phyloP scores from a whole-genome alignment of 331 rosid genomes.

The Cydonia oblonga region DNA sequence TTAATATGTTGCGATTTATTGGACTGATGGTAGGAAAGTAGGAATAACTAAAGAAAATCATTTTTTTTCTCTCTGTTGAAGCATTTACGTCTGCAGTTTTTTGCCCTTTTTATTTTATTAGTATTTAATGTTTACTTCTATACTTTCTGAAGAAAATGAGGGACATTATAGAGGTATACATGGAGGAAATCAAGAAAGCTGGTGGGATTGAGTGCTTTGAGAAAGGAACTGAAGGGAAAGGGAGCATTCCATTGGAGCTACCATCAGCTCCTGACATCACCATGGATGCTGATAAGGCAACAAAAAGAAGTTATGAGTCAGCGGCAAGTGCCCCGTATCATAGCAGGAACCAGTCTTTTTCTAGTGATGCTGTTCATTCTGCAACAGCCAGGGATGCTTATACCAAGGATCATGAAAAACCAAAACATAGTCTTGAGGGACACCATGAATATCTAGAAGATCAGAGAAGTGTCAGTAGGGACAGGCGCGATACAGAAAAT shows the following conservation, averaged over 20 bases:
- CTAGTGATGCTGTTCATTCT: constrained; percentile 16
- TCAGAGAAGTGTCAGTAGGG: constrained; percentile 11
- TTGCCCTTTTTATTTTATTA: not conserved
- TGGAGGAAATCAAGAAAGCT: constrained; percentile 71
- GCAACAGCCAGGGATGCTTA: constrained; percentile 18
- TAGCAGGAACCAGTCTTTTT: constrained; percentile 21
- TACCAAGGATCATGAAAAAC: constrained; percentile 23
- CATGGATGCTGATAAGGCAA: constrained; percentile 20
- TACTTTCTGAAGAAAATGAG: constrained; percentile 52
- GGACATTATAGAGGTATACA: constrained; percentile 69
- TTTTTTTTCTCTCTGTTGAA: not conserved
- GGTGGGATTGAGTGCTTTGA: constrained; percentile 58
- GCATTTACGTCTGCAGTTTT: not conserved
- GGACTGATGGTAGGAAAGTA: not conserved
- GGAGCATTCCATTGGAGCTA: constrained; percentile 21
- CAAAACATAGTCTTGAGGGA: constrained; percentile 19
- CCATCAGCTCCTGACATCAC: constrained; percentile 22
- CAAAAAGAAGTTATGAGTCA: constrained; percentile 21
- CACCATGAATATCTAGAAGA: constrained; percentile 26
- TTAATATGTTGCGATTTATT: not conserved
- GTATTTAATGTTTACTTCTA: not conserved
- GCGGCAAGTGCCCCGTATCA: constrained; percentile 17
- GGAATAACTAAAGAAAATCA: not conserved
- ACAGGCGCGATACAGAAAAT: constrained; percentile 22
- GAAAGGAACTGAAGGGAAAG: constrained; percentile 32